Evolutionary conservation across 768 basidiomycete species (phyloP), one percentile per base, ranked within the genome.

Genomic region (Hypholoma fasciculare): DNA sequence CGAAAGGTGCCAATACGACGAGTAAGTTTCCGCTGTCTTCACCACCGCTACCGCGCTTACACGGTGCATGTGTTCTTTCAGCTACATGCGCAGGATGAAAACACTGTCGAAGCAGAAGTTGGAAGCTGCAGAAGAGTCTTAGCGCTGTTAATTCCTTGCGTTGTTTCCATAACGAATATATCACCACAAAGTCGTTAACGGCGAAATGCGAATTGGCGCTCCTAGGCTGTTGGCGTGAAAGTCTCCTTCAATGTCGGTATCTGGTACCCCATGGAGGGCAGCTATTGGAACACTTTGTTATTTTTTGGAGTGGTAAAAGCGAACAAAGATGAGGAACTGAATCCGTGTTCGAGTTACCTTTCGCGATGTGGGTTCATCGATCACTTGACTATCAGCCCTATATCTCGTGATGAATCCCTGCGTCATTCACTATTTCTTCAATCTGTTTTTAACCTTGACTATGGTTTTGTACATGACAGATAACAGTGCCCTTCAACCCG

Each of bases 21-120:
- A 97, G 94, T 96, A 72, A 71, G 90, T 84, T 54, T 34, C 30
- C 30, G 30, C 27, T 5, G 26, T 54, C 40, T 4, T 34, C n/a
- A 47, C 16, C 50, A 37, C n/a, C 13, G 48, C 13, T 48, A 34
- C 23, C 50, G 49, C 5, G 20, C 50, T 50, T 51, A 54, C 56
- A 34, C 30, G 30, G 30, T 12, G 50, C 26, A 56, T 59, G 54
- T 57, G 26, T 20, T 13, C 23, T 44, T 63, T 43, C 54, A 96
- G 94, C 72, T 89, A 93, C 76, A 78, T 95, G 65, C 88, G 90
- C 55, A 84, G 94, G 62, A 95, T 95, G 92, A 93, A 87, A 78
- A 80, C 83, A 64, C 80, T 95, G 61, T 79, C 88, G 46, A 90
- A 89, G 74, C 83, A 84, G 71, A 94, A 90, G 67, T 66, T 59